Conservation (phyloP, 1,139 yeast genomes). For the Pneumocystis sp. region DNA sequence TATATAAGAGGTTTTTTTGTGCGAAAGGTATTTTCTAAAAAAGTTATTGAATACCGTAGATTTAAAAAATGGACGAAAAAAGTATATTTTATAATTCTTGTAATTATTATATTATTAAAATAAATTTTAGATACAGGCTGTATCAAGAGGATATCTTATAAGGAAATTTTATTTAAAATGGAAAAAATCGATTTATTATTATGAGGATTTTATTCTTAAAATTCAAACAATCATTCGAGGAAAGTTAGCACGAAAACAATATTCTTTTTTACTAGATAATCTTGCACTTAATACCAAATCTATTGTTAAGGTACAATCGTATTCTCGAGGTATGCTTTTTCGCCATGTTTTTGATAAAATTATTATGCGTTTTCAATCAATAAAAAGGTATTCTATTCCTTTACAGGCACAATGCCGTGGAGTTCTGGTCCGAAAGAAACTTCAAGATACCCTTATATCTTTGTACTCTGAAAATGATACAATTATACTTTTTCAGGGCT, state of each 20-base stretch:
- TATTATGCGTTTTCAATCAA: not conserved
- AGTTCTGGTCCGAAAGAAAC: slow-evolving; percentile 21
- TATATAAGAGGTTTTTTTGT: slow-evolving; percentile 21
- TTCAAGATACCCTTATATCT: slow-evolving; percentile 19
- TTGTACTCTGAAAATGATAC: not conserved
- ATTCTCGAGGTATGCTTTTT: not conserved
- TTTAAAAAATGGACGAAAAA: not conserved
- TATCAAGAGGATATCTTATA: slow-evolving; percentile 37
- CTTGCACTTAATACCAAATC: not conserved
- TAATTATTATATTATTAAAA: not conserved
- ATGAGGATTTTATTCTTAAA: not conserved
- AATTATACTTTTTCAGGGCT: slow-evolving; percentile 33
- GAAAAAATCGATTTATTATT: not conserved
- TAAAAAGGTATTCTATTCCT: not conserved
- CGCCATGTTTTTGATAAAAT: not conserved
- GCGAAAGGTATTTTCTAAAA: not conserved
- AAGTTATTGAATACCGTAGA: not conserved
- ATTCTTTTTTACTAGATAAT: not conserved
- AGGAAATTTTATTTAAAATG: slow-evolving; percentile 27
- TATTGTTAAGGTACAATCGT: not conserved
- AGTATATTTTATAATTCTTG: not conserved
- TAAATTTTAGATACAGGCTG: slow-evolving; percentile 32
- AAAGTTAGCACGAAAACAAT: not conserved
- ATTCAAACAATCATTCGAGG: slow-evolving; percentile 13
- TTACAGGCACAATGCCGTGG: slow-evolving; percentile 36